Conservation (phyloP, 768 basidiomycete genomes). For the Leucosporidium creatinivorum region DNA sequence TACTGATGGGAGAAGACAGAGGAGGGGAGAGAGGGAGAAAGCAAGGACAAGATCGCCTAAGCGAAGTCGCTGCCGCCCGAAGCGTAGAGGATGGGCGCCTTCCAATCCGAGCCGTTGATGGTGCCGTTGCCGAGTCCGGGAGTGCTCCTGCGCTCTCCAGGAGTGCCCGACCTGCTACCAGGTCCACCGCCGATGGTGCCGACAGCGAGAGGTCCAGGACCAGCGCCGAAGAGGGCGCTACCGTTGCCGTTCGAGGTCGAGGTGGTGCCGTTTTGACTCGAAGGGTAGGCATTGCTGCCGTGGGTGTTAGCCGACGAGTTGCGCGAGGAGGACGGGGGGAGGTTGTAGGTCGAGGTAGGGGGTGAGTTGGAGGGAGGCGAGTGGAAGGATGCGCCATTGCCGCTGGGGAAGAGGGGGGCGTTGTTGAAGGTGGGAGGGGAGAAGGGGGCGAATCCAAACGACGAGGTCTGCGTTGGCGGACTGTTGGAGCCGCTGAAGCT, state of each 20-base stretch:
- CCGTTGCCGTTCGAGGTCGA: neutral
- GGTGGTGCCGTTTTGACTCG: neutral
- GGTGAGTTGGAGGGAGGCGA: too few species aligned
- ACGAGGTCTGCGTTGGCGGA: neutral
- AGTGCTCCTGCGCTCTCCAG: slow-evolving; percentile 1
- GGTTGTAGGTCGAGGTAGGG: too few species aligned
- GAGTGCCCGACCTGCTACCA: neutral
- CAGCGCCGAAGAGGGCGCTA: neutral
- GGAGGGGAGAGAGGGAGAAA: neutral
- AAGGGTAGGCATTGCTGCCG: neutral
- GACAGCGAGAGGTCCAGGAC: neutral
- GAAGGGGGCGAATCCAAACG: slow-evolving; percentile 6
- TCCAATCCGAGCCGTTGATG: neutral
- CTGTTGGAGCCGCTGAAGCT: neutral
- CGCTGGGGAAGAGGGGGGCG: neutral
- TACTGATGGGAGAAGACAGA: neutral
- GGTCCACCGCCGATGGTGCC: neutral
- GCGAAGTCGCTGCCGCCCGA: neutral
- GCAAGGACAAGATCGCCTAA: neutral
- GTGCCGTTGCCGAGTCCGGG: slow-evolving; percentile 9
- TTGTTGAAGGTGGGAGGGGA: neutral
- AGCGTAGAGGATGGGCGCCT: slow-evolving; percentile 1
- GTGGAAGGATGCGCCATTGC: neutral
- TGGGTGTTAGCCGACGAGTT: slow-evolving; percentile 1
- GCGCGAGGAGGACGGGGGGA: neutral